phyloP scores from a whole-genome alignment of 2,329 filamentous ascomycete genomes.

The Colletotrichum nymphaeae region DNA sequence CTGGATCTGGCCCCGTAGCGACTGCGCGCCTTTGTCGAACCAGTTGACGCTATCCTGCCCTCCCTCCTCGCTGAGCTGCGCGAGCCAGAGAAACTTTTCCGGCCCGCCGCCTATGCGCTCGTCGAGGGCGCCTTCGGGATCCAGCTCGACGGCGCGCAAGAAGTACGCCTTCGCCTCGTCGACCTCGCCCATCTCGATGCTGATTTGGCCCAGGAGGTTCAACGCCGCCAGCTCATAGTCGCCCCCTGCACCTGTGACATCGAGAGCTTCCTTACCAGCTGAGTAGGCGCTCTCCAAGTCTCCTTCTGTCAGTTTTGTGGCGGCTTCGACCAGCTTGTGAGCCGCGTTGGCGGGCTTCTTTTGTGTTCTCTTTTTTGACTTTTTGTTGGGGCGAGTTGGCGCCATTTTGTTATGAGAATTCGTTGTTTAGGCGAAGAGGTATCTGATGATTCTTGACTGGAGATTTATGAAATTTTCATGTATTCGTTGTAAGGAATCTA shows the following conservation, averaged over 20 bases:
- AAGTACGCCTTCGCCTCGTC: constrained; percentile 81
- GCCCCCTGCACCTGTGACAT: constrained; percentile 55
- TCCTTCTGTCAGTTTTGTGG: constrained; percentile 55
- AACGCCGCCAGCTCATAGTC: constrained; percentile 72
- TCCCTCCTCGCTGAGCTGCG: constrained; percentile 83
- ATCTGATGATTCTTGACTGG: not conserved
- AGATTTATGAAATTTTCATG: not conserved
- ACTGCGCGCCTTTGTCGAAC: constrained; percentile 77
- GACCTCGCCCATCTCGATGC: constrained; percentile 84
- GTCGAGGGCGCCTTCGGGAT: constrained; percentile 77
- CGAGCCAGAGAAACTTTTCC: constrained; percentile 95
- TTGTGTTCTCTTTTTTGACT: constrained; percentile 46
- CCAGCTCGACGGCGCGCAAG: constrained; percentile 77
- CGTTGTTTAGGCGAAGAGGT: not conserved
- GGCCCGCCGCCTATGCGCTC: constrained; percentile 83
- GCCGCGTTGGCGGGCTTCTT: constrained; percentile 39
- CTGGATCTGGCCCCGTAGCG: constrained; percentile 79
- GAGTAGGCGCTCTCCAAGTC: constrained; percentile 53
- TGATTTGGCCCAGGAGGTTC: constrained; percentile 83
- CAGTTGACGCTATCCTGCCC: constrained; percentile 73
- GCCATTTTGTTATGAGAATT: constrained; percentile 47
- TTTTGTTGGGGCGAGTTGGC: constrained; percentile 53
- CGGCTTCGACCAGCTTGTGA: constrained; percentile 51
- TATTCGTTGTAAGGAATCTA: not conserved
- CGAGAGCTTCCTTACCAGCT: constrained; percentile 56